Conservation (phyloP, 139 green algal genomes). For the Pleodorina starrii region DNA sequence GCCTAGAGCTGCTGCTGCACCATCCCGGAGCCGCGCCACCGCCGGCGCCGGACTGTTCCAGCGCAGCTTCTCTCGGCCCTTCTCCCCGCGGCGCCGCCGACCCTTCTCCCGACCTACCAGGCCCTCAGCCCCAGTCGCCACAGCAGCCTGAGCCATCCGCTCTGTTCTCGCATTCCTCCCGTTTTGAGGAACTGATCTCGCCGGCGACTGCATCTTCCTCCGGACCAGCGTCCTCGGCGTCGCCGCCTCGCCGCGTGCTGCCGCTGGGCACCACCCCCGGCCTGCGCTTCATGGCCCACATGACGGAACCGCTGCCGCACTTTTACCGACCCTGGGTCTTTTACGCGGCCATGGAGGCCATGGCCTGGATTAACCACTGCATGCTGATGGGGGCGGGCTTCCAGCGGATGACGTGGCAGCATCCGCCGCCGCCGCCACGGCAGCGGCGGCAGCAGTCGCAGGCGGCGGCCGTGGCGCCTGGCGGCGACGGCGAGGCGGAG, state of each 20-base stretch:
- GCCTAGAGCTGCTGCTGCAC: slow-evolving; percentile 48
- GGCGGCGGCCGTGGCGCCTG: too few relatives aligned
- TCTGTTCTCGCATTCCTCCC: too few relatives aligned
- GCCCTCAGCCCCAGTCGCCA: too few relatives aligned
- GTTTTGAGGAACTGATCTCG: too few relatives aligned
- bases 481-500: neutral
- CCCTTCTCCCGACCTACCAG: too few relatives aligned
- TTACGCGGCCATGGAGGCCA: slow-evolving; percentile 42
- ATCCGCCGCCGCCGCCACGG: neutral
- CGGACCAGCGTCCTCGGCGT: too few relatives aligned
- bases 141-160: too few relatives aligned
- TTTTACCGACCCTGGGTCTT: slow-evolving; percentile 52
- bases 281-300: slow-evolving; percentile 53
- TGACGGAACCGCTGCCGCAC: slow-evolving; percentile 56
- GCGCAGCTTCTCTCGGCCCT: too few relatives aligned
- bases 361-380: slow-evolving; percentile 48
- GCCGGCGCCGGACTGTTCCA: too few relatives aligned
- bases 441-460: neutral
- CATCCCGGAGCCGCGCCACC: too few relatives aligned
- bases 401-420: neutral
- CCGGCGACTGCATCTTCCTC: too few relatives aligned
- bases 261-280: slow-evolving; percentile 21
- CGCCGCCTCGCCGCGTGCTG: neutral
- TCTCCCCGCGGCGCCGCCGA: too few relatives aligned
- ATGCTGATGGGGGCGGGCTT: slow-evolving; percentile 51